Base-by-base conservation (phyloP, 2,329 filamentous ascomycete species). In the Talaromyces amestolkiae region DNA sequence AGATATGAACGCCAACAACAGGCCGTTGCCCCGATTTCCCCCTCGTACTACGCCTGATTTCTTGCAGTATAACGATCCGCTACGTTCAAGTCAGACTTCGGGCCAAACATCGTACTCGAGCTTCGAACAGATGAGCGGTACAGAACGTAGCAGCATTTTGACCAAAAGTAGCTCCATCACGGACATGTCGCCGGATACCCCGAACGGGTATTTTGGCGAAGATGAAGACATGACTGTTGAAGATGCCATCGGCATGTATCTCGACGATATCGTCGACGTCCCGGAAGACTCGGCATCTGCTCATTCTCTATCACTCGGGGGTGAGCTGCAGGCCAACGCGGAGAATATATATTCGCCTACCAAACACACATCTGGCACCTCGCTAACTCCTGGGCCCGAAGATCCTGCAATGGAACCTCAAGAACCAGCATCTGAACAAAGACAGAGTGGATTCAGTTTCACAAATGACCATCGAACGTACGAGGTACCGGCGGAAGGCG, bases 141-240 rank as follows among this genome's bases (percentile, higher is more conserved):
- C 92, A 1, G 91, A 94, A 73, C 85, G 91, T 67, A 96, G 91
- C 76, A 97, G 93, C 73, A 84, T 95, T 59, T 76, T 89, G 69
- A 95, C 92, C 3, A 92, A 91, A 70, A 87, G 87, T 67, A 96
- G 91, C 80, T 93, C 91, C 1, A 83, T 89, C 62, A 90, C 83
- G 80, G 79, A 95, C 82, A 68, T 79, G 41, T 80, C 78, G 13
- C 78, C 78, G 3, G 77, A 84, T 83, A 77, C 92, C 63, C 89
- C 91, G 77, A 87, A 85, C 73, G 88, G 89, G 81, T 90, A 89
- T 71, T 81, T 79, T 64, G 84, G 84, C 4, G 73, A 77, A 68
- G 81, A 83, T 51, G 79, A 76, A 17, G 80, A 81, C 15, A 82
- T 86, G 80, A 86, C 83, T 67, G 85, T 87, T 3, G 85, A 87